phyloP scores from a whole-genome alignment of 495 filamentous ascomycete genomes.

The Talaromyces trachyspermus region DNA sequence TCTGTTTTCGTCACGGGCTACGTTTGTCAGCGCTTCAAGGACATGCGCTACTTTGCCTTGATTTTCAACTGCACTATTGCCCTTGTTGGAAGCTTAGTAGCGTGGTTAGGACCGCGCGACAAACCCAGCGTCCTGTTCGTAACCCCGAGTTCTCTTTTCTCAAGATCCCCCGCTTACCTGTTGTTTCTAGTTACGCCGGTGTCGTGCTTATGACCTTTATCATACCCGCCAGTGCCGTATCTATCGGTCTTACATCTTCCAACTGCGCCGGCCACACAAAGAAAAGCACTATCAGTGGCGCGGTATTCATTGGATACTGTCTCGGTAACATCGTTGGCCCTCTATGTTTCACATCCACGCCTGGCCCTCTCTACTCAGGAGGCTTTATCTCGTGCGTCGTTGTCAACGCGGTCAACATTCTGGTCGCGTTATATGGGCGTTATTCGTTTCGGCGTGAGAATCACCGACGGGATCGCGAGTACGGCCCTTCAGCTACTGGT shows the following conservation, averaged over 20 bases:
- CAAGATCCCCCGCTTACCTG: neutral
- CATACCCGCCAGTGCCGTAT: neutral
- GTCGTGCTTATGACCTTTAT: neutral
- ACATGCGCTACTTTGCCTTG: neutral
- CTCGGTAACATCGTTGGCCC: slow-evolving; percentile 34
- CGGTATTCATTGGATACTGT: slow-evolving; percentile 33
- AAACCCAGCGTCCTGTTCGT: neutral
- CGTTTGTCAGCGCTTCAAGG: neutral
- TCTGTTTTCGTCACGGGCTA: neutral
- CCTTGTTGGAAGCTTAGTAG: neutral
- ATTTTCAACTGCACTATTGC: neutral
- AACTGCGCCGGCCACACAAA: slow-evolving; percentile 34
- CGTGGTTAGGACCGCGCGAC: neutral
- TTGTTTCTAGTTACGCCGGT: no score
- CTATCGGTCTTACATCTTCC: neutral
- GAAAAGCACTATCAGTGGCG: slow-evolving; percentile 38
- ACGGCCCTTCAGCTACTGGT: no score
- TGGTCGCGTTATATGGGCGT: no score
- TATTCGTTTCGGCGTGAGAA: no score
- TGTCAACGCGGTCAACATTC: no score
- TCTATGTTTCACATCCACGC: slow-evolving; percentile 22
- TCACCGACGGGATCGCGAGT: no score
- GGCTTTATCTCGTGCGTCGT: no score
- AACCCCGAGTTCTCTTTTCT: neutral
- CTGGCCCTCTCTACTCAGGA: slow-evolving; percentile 23